Evolutionary conservation across 2,329 filamentous ascomycete genomes (phyloP), one percentile per base, ranked within the genome.

Genomic region (Plectosphaerella sp.): DNA sequence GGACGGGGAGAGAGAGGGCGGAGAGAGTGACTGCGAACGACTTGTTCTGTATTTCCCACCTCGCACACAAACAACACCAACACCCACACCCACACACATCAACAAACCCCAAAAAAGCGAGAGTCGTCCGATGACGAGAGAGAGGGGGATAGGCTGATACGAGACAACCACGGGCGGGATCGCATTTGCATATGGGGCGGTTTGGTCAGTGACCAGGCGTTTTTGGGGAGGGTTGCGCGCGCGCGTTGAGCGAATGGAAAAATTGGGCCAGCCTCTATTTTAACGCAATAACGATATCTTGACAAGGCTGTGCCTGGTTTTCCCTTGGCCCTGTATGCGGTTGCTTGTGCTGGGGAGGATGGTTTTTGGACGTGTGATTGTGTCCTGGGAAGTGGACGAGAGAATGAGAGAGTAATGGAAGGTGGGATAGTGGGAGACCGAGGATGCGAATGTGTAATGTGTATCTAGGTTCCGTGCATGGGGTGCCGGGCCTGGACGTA

Each of bases 121-220:
- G 41, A 43, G n/a, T 43, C 18, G n/a, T 18, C 18, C 18, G 41
- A 33, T 43, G n/a, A 20, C 41, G 11, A 9, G 28, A 33, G 28
- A 33, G 11, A 7, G 11, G 11, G 28, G 28, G 28, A 33, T 4
- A 22, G n/a, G 37, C 18, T 20, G 16, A 43, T n/a, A 43, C 18
- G 16, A 43, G 37, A 41, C 14, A n/a, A 33, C 8, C 28, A 33
- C 28, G 65, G 67, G 65, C 72, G 41, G 37, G 41, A 43, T 43
- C 18, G 68, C 61, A 69, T 62, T 33, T 66, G 66, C 67, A 70
- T 69, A 62, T 59, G 65, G 64, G 59, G 64, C 61, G 61, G 64
- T 56, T 62, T 60, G 28, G 18, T 18, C 41, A 43, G 41, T 16
- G 18, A 43, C 41, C 41, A 18, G 41, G 41, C 41, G 41, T 43